These are phyloP conservation scores for Puccinia novopanici DNA, from an alignment of 1,284 basidiomycete species.

Conservation along the genomic window DNA sequence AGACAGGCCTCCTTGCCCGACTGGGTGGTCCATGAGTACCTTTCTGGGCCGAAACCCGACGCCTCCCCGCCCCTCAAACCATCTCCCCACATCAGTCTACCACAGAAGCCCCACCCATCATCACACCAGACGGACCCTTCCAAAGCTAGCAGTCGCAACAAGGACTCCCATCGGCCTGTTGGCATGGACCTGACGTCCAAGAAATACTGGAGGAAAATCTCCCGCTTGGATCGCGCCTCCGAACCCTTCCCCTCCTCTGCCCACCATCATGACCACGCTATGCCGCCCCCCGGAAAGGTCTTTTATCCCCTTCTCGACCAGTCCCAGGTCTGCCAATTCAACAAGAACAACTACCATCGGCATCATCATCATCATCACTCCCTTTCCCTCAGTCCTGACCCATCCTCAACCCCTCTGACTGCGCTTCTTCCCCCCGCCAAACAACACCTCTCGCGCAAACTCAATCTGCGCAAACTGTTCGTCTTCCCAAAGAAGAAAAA, in stretches of 20 bases:
- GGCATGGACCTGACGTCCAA: too few relatives aligned
- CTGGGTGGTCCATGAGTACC: constrained; percentile 4
- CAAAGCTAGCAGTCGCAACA: neutral
- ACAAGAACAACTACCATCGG: neutral
- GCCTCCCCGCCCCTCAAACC: neutral
- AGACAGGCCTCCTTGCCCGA: neutral
- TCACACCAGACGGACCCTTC: neutral
- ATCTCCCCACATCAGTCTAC: neutral
- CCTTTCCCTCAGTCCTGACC: too few relatives aligned
- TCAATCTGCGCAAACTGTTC: too few relatives aligned
- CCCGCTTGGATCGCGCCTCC: too few relatives aligned
- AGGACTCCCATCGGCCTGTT: too few relatives aligned
- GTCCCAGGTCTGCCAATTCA: neutral
- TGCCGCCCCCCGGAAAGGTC: neutral
- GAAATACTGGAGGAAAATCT: too few relatives aligned
- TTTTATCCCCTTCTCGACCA: constrained; percentile 5
- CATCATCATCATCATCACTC: too few relatives aligned
- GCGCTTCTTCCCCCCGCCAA: too few relatives aligned
- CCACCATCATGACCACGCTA: neutral
- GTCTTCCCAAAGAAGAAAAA: too few relatives aligned
- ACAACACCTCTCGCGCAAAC: too few relatives aligned
- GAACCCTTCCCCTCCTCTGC: neutral
- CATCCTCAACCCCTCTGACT: too few relatives aligned
- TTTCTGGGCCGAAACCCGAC: neutral
- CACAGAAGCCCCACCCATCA: neutral